phyloP scores from a whole-genome alignment of 768 basidiomycete genomes.

The Kwoniella botswanensis region DNA sequence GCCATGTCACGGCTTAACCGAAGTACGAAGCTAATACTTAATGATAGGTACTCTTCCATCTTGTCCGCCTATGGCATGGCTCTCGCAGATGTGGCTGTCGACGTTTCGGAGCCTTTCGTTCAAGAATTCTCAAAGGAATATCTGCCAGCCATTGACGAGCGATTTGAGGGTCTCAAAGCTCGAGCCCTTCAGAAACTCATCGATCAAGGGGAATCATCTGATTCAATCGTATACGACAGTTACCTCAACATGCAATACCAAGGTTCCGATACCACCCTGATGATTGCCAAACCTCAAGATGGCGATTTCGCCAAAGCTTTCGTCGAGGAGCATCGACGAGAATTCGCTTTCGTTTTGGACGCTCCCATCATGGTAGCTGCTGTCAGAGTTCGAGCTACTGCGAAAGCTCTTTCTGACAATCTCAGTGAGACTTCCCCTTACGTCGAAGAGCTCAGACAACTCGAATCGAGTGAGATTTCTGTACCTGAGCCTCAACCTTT shows the following conservation, averaged over 20 bases:
- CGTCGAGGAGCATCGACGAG: conserved; percentile 43
- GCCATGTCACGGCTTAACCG: not conserved
- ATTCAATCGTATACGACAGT: conserved; percentile 32
- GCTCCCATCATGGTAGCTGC: conserved; percentile 59
- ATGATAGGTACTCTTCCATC: conserved; percentile 38
- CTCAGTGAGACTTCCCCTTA: conserved; percentile 31
- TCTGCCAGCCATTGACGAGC: conserved; percentile 29
- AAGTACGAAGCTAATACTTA: not conserved
- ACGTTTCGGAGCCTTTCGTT: conserved; percentile 41
- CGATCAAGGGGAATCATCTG: conserved; percentile 35
- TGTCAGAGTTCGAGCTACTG: conserved; percentile 39
- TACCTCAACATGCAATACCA: conserved; percentile 48
- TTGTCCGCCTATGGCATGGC: conserved; percentile 53
- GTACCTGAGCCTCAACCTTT: conserved; percentile 22
- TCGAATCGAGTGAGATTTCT: conserved; percentile 16
- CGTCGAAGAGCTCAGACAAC: conserved; percentile 33
- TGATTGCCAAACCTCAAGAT: conserved; percentile 69
- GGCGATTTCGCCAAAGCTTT: conserved; percentile 80
- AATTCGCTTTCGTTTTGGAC: conserved; percentile 60
- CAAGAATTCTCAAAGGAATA: conserved; percentile 22
- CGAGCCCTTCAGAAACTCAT: conserved; percentile 32
- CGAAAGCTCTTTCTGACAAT: conserved; percentile 22
- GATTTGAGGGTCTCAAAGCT: conserved; percentile 34
- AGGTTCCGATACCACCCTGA: conserved; percentile 76
- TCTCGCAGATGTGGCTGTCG: conserved; percentile 58